Base-by-base conservation (phyloP, 768 basidiomycete genomes). In the Russula virescens region DNA sequence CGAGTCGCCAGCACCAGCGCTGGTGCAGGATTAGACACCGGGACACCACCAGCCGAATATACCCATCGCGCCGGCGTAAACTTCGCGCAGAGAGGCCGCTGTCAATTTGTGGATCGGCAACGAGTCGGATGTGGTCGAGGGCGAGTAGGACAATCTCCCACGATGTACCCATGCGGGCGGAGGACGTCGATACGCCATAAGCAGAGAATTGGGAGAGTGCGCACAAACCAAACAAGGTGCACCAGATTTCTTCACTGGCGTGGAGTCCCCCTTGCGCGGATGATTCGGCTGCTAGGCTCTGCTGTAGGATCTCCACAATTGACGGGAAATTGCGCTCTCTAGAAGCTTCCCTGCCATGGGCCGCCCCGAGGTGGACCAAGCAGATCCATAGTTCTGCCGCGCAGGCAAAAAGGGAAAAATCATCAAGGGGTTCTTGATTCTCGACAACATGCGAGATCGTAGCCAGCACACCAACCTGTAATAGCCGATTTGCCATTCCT, bases 171-270 rank as follows among this genome's bases (percentile, higher is more conserved):
- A 88, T 77, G 3, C 75, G 75, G 25, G 73, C 73, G 6, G 62
- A 60, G 21, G 77, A 70, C 2, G 75, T 75, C 5, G 78, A 73
- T 40, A 77, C 62, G 11, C 87, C 87, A 35, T 78, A 73, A 0
- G 76, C 69, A 1, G 87, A 87, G 75, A 96, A 90, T 68, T 94
- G 94, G 0, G 90, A 89, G 14, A 95, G 73, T 1, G 86, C 81
- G 62, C 84, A 88, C 1, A 95, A 72, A 26, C 78, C 80, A 69
- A 91, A 88, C 7, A 89, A 78, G 8, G 79, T 76, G 42, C 78
- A 79, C 89, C 94, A 95, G n/a, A 84, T 75, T 16, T 76, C 69
- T 72, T 98, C 95, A 67, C 84, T 85, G 18, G 74, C 73, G 46
- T 78, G 75, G 1, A 81, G 64, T 25, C 76, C 73, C 5, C 58